Percentiles rank a stretch among this genome's conserved stretches.
Evolutionary conservation across 768 basidiomycete species (phyloP).

Genomic region (Trametopsis cervina): DNA sequence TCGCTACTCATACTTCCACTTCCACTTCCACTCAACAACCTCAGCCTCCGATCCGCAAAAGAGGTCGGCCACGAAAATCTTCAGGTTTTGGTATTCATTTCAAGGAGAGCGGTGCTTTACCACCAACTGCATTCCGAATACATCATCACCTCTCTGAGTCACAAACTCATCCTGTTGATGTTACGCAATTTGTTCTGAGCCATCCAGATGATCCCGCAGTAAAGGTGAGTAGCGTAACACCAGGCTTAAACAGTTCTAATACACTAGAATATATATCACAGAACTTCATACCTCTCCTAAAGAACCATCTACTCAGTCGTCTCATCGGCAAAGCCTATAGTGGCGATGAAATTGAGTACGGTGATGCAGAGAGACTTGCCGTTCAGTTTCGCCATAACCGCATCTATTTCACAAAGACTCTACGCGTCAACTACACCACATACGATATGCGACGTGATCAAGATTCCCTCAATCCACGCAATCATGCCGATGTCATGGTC

Average conservation of each 20-base stretch:
- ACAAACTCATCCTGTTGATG: not conserved
- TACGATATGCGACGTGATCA: slow-evolving; percentile 16
- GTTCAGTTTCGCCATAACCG: slow-evolving; percentile 13
- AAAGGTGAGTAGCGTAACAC: slow-evolving; percentile 10
- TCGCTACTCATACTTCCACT: not conserved
- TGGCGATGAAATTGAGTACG: slow-evolving; percentile 24
- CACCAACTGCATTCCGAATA: slow-evolving; percentile 20
- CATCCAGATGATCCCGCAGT: slow-evolving; percentile 10
- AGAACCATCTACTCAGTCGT: slow-evolving; percentile 24
- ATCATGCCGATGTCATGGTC: slow-evolving; percentile 14
- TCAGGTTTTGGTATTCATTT: not conserved
- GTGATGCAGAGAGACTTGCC: slow-evolving; percentile 9
- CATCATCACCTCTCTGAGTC: slow-evolving; percentile 21
- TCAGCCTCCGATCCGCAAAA: not conserved
- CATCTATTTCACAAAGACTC: slow-evolving; percentile 16
- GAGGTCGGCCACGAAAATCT: not conserved
- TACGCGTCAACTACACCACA: slow-evolving; percentile 19
- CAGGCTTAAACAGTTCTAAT: not conserved
- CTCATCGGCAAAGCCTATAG: slow-evolving; percentile 19
- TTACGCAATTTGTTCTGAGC: slow-evolving; percentile 6
- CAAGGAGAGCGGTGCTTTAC: slow-evolving; percentile 8
- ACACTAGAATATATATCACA: slow-evolving; percentile 5
- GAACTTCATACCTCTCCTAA: slow-evolving; percentile 25
- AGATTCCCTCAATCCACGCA: slow-evolving; percentile 12
- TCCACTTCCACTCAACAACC: not conserved